Conservation (phyloP, 1,139 yeast genomes). For the Schwanniomyces etchellsii region DNA sequence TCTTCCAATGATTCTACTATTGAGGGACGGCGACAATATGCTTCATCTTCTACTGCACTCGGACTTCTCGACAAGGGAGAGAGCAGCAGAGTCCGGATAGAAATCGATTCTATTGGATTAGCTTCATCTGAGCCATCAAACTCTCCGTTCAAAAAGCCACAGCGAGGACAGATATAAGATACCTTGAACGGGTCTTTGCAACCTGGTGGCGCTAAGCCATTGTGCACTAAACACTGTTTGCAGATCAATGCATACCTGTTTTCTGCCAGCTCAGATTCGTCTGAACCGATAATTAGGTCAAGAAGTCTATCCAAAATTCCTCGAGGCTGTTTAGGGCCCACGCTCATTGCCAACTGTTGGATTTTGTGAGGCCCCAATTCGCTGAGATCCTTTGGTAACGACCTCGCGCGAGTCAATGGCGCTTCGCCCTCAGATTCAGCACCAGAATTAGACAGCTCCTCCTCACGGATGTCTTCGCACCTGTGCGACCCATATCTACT, state of each 20-base stretch:
- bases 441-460: conserved; percentile 10
- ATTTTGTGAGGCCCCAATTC: conserved; percentile 11
- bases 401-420: background rate
- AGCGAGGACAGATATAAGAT: conserved; percentile 64
- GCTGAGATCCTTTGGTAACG: background rate
- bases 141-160: conserved; percentile 56
- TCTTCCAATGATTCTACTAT: background rate
- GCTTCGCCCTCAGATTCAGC: background rate
- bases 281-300: conserved; percentile 64
- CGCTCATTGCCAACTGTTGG: conserved; percentile 12
- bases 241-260: conserved; percentile 73
- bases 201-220: conserved; percentile 81
- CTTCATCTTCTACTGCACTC: background rate
- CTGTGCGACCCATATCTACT: conserved; percentile 46
- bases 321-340: background rate
- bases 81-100: conserved; percentile 1
- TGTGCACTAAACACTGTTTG: conserved; percentile 56
- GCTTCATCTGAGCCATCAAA: conserved; percentile 5
- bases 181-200: conserved; percentile 47
- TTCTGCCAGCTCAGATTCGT: conserved; percentile 57
- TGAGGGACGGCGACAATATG: background rate
- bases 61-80: conserved; percentile 1
- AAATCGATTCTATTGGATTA: background rate
- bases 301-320: conserved; percentile 30
- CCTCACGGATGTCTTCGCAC: conserved; percentile 21